phyloP scores from a whole-genome alignment of 306 rosid genomes.

The Boehmeria nivea region DNA sequence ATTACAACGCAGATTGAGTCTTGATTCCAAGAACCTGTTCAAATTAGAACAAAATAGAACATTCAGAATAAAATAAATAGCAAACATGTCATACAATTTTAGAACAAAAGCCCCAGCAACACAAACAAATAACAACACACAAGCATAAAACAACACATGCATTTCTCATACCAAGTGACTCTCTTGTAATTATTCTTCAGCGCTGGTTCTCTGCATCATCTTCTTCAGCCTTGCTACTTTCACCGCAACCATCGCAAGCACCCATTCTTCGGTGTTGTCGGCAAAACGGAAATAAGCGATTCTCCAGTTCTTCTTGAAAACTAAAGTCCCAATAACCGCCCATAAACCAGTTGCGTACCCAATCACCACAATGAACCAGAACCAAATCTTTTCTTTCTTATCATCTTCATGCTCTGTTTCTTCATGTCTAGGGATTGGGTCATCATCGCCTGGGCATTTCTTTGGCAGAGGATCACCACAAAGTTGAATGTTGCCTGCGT shows the following conservation, averaged over 20 bases:
- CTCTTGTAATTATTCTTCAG: not conserved
- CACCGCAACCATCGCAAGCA: not conserved
- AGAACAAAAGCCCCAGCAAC: too few species aligned
- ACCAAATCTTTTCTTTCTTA: constrained; percentile 8
- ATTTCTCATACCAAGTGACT: not conserved
- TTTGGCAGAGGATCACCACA: constrained; percentile 9
- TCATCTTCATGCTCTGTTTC: not conserved
- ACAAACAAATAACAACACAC: too few species aligned
- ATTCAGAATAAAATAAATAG: too few species aligned
- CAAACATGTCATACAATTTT: too few species aligned
- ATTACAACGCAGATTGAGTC: too few species aligned
- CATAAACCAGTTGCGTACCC: constrained; percentile 16
- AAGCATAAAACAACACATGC: not conserved
- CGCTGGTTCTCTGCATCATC: not conserved
- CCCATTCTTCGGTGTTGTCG: constrained; percentile 2
- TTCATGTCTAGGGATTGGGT: not conserved
- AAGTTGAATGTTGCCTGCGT: not conserved
- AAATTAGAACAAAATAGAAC: too few species aligned
- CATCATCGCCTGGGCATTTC: not conserved
- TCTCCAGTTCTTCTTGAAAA: constrained; percentile 16
- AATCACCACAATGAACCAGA: not conserved
- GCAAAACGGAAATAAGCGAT: constrained; percentile 7
- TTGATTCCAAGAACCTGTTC: too few species aligned
- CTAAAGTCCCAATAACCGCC: constrained; percentile 6
- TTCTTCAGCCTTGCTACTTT: not conserved